Evolutionary conservation across 345 rosid genomes (phyloP).

Genomic region (Streptanthus diversifolius): DNA sequence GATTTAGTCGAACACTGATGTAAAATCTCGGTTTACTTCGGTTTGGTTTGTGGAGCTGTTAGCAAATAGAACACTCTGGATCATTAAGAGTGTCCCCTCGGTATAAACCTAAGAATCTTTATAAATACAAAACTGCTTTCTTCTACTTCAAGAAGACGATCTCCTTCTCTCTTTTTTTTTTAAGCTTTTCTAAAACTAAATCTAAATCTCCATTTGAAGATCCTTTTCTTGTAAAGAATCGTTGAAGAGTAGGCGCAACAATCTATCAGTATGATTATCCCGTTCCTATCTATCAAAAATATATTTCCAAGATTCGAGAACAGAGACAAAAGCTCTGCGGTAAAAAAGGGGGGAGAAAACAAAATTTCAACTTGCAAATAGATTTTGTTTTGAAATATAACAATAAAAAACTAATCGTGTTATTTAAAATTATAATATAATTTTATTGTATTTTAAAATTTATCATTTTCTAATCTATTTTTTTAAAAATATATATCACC

Average conservation of each 20-base stretch:
- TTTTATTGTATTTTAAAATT: not conserved
- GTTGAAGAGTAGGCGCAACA: not conserved
- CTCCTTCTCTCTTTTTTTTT: not conserved
- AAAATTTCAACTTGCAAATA: too few relatives aligned
- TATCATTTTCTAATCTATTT: not conserved
- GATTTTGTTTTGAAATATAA: too few relatives aligned
- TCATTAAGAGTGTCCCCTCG: not conserved
- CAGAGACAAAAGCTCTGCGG: not conserved
- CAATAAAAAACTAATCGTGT: too few relatives aligned
- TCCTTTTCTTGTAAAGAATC: not conserved
- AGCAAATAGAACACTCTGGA: not conserved
- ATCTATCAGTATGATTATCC: constrained; percentile 13
- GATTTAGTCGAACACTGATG: not conserved
- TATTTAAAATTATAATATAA: not conserved
- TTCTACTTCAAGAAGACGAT: constrained; percentile 20
- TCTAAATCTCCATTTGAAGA: not conserved
- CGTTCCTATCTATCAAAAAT: not conserved
- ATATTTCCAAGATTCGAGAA: not conserved
- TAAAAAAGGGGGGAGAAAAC: not conserved
- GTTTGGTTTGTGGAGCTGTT: not conserved
- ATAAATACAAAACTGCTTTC: constrained; percentile 1
- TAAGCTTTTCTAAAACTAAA: not conserved
- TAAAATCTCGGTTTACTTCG: constrained; percentile 9
- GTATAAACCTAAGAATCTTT: not conserved
- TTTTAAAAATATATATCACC: not conserved